Conservation (phyloP, 768 basidiomycete species). For the Termitomyces sp. region DNA sequence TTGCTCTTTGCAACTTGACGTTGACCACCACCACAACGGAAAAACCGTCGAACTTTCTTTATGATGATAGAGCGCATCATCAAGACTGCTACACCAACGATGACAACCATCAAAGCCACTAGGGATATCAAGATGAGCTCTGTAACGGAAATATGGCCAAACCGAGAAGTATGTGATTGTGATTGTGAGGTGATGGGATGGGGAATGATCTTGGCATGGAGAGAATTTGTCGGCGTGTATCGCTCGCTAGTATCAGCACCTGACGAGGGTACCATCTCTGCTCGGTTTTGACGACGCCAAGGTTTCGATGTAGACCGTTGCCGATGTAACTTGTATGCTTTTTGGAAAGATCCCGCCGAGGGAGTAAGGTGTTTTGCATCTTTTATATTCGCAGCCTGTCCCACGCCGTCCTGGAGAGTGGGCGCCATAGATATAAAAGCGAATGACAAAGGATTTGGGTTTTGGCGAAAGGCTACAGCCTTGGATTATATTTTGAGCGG, state of each 20-base stretch:
- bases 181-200: neutral
- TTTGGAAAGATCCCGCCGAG: neutral
- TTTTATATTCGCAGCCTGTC: neutral
- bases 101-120: constrained; percentile 5
- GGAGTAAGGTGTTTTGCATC: neutral
- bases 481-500: neutral
- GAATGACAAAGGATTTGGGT: neutral
- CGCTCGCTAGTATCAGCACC: neutral
- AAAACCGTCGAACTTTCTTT: constrained; percentile 5
- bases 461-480: neutral
- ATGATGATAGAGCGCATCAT: constrained; percentile 8
- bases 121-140: constrained; percentile 6
- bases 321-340: neutral
- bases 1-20: neutral
- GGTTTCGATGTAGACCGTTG: neutral
- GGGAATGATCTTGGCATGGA: constrained; percentile 17
- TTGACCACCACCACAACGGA: constrained; percentile 6
- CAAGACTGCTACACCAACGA: neutral
- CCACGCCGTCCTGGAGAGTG: neutral
- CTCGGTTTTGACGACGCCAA: constrained; percentile 5
- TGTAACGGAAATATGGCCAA: constrained; percentile 5
- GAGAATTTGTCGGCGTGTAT: constrained; percentile 9
- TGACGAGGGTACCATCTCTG: neutral
- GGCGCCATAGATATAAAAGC: constrained; percentile 3
- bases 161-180: neutral